phyloP scores from a whole-genome alignment of 163 green algal genomes.

The Volvox carteri region DNA sequence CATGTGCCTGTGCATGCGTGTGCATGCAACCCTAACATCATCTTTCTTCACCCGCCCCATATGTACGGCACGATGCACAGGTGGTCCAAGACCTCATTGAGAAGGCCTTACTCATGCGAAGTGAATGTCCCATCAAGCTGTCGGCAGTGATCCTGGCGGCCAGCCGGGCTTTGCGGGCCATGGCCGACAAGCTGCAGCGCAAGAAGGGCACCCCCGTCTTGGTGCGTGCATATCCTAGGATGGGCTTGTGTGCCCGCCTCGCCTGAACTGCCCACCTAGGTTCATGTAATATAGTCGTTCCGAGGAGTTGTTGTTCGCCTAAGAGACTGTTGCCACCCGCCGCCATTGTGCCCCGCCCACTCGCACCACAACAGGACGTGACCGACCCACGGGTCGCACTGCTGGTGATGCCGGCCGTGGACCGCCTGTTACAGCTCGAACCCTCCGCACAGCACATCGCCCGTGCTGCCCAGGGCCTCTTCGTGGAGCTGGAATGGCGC shows the following conservation, averaged over 20 bases:
- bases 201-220: not conserved
- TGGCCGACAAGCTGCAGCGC: constrained; percentile 14
- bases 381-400: not conserved
- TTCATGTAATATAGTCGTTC: not conserved
- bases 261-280: not conserved
- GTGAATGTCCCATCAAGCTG: not conserved
- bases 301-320: no score
- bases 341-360: not conserved
- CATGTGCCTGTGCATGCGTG: no score
- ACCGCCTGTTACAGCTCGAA: constrained; percentile 13
- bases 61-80: no score
- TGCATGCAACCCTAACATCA: no score
- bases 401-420: not conserved
- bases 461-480: not conserved
- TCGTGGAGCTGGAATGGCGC: constrained; percentile 22
- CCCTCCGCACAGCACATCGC: constrained; percentile 25
- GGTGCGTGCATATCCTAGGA: not conserved
- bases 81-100: not conserved
- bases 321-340: no score
- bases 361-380: not conserved
- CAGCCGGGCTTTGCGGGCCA: not conserved
- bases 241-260: not conserved
- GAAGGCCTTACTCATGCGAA: not conserved
- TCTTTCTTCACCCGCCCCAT: no score
- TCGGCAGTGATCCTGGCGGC: constrained; percentile 24